These are phyloP conservation scores for Solanum hybrid DNA, from an alignment of 305 asterid genomes.

Conservation along the genomic window DNA sequence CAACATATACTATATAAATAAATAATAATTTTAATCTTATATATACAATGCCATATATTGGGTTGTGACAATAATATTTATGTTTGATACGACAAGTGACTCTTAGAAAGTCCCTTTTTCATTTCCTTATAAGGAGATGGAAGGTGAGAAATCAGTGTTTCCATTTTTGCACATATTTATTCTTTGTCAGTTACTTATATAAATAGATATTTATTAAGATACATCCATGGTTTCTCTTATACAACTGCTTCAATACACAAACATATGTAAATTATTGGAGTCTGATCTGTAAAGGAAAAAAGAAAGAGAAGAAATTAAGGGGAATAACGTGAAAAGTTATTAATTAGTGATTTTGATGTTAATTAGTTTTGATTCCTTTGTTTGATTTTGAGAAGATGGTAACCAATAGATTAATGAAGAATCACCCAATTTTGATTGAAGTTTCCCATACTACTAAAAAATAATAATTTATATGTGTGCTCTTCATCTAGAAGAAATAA, in stretches of 20 bases:
- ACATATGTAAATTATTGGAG: neutral
- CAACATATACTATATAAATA: neutral
- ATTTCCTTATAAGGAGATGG: neutral
- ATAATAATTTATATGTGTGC: neutral
- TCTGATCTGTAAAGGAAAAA: neutral
- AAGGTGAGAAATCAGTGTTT: neutral
- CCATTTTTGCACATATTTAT: neutral
- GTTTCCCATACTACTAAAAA: neutral
- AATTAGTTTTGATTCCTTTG: conserved; percentile 14
- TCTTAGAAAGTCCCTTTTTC: neutral
- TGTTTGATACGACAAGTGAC: neutral
- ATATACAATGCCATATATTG: neutral
- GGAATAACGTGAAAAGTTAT: neutral
- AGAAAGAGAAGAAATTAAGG: neutral
- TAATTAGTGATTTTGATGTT: conserved; percentile 19
- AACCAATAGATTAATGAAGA: conserved; percentile 28
- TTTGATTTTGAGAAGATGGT: conserved; percentile 6
- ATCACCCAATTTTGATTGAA: conserved; percentile 10
- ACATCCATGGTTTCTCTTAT: neutral
- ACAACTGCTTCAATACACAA: neutral
- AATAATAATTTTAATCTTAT: neutral
- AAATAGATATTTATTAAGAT: neutral
- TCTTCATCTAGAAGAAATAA: neutral
- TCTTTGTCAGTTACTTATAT: neutral
- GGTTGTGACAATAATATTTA: neutral